Conservation (phyloP, 2,329 filamentous ascomycete genomes). For the Thelonectria rubi region DNA sequence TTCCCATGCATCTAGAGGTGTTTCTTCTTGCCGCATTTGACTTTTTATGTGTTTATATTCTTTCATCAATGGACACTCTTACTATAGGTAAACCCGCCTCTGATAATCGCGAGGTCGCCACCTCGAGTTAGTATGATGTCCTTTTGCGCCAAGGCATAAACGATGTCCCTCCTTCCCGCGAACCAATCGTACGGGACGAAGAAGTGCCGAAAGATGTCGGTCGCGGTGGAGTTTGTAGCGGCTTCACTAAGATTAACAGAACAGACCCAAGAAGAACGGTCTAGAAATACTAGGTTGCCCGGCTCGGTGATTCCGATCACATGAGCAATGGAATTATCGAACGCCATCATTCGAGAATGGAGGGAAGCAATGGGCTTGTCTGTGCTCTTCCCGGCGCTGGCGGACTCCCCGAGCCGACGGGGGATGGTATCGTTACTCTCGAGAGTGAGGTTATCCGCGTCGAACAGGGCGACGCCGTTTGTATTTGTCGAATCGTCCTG, state of each 20-base stretch:
- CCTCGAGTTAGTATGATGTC: slow-evolving; percentile 26
- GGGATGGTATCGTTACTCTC: not conserved
- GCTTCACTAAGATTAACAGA: slow-evolving; percentile 22
- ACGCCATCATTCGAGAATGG: slow-evolving; percentile 5
- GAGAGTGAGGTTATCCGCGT: slow-evolving; percentile 18
- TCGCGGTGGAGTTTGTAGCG: not conserved
- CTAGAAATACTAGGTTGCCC: slow-evolving; percentile 46
- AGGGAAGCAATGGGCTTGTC: not conserved
- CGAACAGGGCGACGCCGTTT: slow-evolving; percentile 22
- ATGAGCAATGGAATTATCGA: slow-evolving; percentile 18
- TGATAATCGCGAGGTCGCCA: slow-evolving; percentile 23
- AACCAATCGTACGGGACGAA: slow-evolving; percentile 31
- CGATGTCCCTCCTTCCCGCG: slow-evolving; percentile 21
- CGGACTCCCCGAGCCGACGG: slow-evolving; percentile 2
- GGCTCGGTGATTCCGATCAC: slow-evolving; percentile 46
- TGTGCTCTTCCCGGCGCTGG: not conserved
- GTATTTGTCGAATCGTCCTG: slow-evolving; percentile 2
- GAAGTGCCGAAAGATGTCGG: slow-evolving; percentile 23
- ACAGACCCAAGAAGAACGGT: slow-evolving; percentile 34
- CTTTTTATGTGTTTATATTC: too few relatives aligned
- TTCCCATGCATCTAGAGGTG: too few relatives aligned
- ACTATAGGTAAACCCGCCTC: slow-evolving; percentile 16
- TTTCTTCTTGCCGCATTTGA: too few relatives aligned
- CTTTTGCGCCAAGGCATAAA: slow-evolving; percentile 15
- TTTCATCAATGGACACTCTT: not conserved